These are phyloP conservation scores for Spathaspora hagerdaliae DNA, from an alignment of 805 yeast genomes.

Conservation along the genomic window DNA sequence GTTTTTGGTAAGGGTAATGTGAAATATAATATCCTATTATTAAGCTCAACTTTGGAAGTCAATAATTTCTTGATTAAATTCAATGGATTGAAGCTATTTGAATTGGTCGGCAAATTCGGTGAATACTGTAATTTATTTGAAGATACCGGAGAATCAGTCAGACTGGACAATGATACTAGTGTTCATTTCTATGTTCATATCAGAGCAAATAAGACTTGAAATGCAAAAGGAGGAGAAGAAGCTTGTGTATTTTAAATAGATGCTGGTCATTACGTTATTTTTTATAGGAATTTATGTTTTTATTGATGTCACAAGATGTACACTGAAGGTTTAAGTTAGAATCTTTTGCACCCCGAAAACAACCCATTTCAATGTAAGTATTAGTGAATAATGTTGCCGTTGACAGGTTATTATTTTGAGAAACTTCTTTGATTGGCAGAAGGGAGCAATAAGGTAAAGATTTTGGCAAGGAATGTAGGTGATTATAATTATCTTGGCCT, in stretches of 20 bases:
- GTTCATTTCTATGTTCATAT: slow-evolving; percentile 6
- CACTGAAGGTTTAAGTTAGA: no score
- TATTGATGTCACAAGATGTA: no score
- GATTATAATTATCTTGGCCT: no score
- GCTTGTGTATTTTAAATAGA: neutral
- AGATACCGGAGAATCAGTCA: slow-evolving; percentile 5
- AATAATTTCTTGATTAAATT: slow-evolving; percentile 26
- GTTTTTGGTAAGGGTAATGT: slow-evolving; percentile 33
- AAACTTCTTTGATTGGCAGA: no score
- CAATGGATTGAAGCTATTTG: slow-evolving; percentile 25
- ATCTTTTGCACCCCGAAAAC: no score
- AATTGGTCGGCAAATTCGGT: slow-evolving; percentile 28
- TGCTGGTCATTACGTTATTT: slow-evolving; percentile 3
- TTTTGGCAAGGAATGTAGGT: no score
- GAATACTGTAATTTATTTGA: slow-evolving; percentile 20
- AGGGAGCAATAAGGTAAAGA: no score
- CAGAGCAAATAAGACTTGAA: slow-evolving; percentile 2
- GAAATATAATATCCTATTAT: slow-evolving; percentile 23
- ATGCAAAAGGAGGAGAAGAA: neutral
- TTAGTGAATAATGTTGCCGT: no score
- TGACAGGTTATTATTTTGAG: no score
- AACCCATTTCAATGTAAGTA: no score
- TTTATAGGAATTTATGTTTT: no score
- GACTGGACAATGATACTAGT: slow-evolving; percentile 5
- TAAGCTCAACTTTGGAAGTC: slow-evolving; percentile 27